Evolutionary conservation across 495 filamentous ascomycete genomes (phyloP), one percentile per base, ranked within the genome.

Genomic region (Durotheca rogersii): DNA sequence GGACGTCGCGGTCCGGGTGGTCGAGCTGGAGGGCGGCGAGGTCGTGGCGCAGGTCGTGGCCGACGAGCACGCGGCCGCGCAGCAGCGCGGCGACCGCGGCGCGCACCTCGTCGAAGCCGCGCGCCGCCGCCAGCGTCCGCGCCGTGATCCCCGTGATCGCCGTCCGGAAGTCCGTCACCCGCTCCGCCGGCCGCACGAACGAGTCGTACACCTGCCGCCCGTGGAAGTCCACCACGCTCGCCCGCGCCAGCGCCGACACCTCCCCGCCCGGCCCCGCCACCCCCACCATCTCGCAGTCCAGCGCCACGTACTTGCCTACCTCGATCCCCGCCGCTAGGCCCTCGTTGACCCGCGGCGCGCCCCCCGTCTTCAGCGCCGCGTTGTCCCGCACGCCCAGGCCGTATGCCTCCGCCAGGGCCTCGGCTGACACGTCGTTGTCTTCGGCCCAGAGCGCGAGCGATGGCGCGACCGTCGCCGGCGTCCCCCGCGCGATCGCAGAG

Each of bases 251-350:
- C 2, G 80, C 81, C 7, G 83, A 85, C 7, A 72, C 67, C 60
- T 87, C 81, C 31, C 85, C 82, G 2, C 76, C 77, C 1, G 85
- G 81, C 1, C 89, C 89, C 7, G 90, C 81, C 7, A 90, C 81
- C 30, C 93, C 93, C 12, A 98, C 92, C 93, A 98, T 98, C 72
- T 98, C 93, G 69, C 93, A 97, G 72, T 98, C 94, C 34, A 98
- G 79, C 25, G 89, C 86, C 34, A 98, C 67, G 62, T 93, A 97
- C 77, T 89, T 93, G 41, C 90, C 91, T 35, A 86, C 62, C 35
- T 86, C 80, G 11, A 70, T 25, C 15, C 53, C 61, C 2, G 67
- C 51, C 4, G 75, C 65, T 4, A 81, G 66, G 11, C 81, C 81
- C 15, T 72, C 68, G 66, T 85, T 81, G 18, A 77, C 71, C 2